phyloP scores from a whole-genome alignment of 306 rosid species.

The Begonia loranthoides region DNA sequence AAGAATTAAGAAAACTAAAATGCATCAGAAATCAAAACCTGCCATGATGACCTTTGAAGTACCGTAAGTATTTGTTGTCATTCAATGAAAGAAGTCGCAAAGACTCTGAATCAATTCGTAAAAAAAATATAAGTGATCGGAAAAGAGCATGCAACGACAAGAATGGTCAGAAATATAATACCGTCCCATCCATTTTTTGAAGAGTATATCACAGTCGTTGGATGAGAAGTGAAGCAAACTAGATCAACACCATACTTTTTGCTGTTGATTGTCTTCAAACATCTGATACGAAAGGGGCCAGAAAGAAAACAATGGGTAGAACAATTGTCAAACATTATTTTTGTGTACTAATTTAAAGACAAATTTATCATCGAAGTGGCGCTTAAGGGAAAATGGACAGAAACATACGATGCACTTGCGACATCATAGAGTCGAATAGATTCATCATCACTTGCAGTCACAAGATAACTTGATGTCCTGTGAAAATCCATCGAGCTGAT shows the following conservation, averaged over 20 bases:
- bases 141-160: slow-evolving; percentile 3
- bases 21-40: slow-evolving; percentile 33
- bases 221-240: slow-evolving; percentile 92
- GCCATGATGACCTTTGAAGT: slow-evolving; percentile 96
- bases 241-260: slow-evolving; percentile 95
- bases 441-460: slow-evolving; percentile 95
- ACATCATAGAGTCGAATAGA: slow-evolving; percentile 87
- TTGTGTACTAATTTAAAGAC: no score
- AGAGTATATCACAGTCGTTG: slow-evolving; percentile 91
- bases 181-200: slow-evolving; percentile 99
- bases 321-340: not conserved
- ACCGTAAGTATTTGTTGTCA: slow-evolving; percentile 89
- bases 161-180: slow-evolving; percentile 9
- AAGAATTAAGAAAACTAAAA: slow-evolving; percentile 2
- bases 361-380: not conserved
- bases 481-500: slow-evolving; percentile 92
- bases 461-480: slow-evolving; percentile 64
- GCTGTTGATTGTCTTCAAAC: slow-evolving; percentile 96
- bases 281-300: slow-evolving; percentile 29
- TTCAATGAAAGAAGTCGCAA: slow-evolving; percentile 80
- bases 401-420: slow-evolving; percentile 55
- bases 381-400: not conserved
- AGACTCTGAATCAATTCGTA: slow-evolving; percentile 47
- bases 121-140: slow-evolving; percentile 3
- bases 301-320: not conserved